Base-by-base conservation (phyloP, 148 eudicot genomes). In the Cornus suecica region DNA sequence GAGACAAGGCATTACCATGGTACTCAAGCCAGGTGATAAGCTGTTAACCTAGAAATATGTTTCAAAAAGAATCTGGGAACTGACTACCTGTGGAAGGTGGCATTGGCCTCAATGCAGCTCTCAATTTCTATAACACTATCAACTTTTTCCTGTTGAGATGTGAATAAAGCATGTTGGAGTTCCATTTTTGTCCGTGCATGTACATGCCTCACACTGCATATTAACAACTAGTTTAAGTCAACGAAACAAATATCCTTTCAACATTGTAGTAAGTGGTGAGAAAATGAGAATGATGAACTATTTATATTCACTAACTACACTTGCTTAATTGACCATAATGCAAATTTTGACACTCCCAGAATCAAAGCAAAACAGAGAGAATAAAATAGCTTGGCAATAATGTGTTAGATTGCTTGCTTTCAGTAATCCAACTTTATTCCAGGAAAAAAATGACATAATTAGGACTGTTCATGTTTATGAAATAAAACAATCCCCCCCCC, bases 51-150 rank as follows among this genome's bases (percentile, higher is more conserved):
- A 29, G 23, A 37, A 30, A 60, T 32, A 78, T 27, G 6, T 65
- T 24, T 24, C 25, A 61, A 20, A 62, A 42, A 62, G 72, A 24
- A 18, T 58, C 51, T 32, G 24, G 24, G 70, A 65, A 26, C 61
- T 51, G 34, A 70, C 61, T 75, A 94, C 98, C 97, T 86, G 75
- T 96, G 99, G 81, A 91, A 93, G 48, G 63, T 52, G 8, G 92
- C 87, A 85, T 96, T 96, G 70, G 84, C 84, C 71, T 91, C 85
- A 80, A 96, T 93, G 63, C 77, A 84, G 71, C 99, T 93, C 74
- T 87, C 88, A 78, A 88, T 91, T 86, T 96, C 99, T 78, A 96
- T 88, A 34, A 96, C 85, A 74, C 83, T 85, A 85, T 96, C 99
- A 69, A 76, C 67, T 67, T 93, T 88, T 77, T 71, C 90, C 31